phyloP scores from a whole-genome alignment of 495 filamentous ascomycete genomes.

The Aspergillus sclerotioniger region DNA sequence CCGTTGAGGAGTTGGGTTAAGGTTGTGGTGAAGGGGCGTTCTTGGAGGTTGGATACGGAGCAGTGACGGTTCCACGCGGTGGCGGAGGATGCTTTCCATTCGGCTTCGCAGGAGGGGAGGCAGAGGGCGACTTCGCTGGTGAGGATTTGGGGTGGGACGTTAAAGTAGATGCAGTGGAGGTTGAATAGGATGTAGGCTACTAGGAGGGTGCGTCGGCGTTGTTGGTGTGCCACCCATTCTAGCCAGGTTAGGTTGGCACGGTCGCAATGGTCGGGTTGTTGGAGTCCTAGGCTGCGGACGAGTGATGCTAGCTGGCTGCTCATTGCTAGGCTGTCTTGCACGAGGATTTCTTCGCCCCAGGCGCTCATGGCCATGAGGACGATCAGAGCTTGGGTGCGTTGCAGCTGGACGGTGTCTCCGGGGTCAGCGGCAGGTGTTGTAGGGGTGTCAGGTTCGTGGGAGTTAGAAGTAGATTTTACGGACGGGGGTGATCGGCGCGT shows the following conservation, averaged over 20 bases:
- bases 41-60: not conserved
- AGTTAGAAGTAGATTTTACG: not conserved
- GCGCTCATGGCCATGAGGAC: constrained; percentile 12
- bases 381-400: constrained; percentile 9
- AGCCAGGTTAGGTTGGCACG: constrained; percentile 17
- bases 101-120: constrained; percentile 25
- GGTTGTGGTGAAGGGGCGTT: not conserved
- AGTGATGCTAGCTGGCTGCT: constrained; percentile 7
- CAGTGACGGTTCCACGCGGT: constrained; percentile 7
- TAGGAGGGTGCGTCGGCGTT: constrained; percentile 25
- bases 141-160: constrained; percentile 31
- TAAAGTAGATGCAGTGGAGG: constrained; percentile 33
- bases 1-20: constrained; percentile 7
- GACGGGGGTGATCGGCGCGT: not conserved
- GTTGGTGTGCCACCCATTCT: constrained; percentile 26
- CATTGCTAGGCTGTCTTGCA: constrained; percentile 8
- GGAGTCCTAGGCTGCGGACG: not conserved
- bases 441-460: not conserved
- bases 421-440: not conserved
- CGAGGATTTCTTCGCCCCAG: constrained; percentile 2
- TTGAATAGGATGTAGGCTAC: constrained; percentile 32
- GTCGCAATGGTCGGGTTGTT: not conserved
- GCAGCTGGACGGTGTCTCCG: not conserved
- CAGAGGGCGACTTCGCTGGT: constrained; percentile 25
- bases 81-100: constrained; percentile 19